Percentiles rank a stretch among this genome's conserved stretches.
These are phyloP conservation scores for Posidonia oceanica DNA, from an alignment of 116 monocot genomes.

Conservation along the genomic window DNA sequence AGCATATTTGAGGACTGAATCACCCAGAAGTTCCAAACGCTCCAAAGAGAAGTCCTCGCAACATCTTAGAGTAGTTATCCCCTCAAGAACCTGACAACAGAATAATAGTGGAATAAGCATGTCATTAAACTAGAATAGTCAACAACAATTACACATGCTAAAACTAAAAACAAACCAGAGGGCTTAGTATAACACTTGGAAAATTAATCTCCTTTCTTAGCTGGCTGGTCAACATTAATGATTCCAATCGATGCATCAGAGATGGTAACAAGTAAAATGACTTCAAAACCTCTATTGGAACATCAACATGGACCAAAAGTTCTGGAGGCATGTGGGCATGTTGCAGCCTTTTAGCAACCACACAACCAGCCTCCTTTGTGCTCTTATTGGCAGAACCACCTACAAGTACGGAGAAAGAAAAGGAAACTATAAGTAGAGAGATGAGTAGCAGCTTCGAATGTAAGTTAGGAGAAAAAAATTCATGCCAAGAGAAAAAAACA, in stretches of 20 bases:
- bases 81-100: constrained; percentile 73
- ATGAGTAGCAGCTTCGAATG: background rate
- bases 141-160: background rate
- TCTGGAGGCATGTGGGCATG: constrained; percentile 91
- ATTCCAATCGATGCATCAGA: constrained; percentile 84
- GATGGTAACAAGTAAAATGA: constrained; percentile 92
- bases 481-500: too few species aligned
- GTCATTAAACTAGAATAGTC: background rate
- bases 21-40: constrained; percentile 87
- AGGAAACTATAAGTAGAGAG: background rate
- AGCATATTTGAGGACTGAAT: constrained; percentile 91
- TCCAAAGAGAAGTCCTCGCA: constrained; percentile 84
- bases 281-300: constrained; percentile 57
- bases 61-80: constrained; percentile 80
- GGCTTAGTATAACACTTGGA: constrained; percentile 33
- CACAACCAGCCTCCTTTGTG: background rate
- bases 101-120: background rate
- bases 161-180: constrained; percentile 42
- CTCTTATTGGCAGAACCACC: background rate
- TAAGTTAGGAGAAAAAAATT: background rate
- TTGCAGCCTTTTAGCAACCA: constrained; percentile 19
- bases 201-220: constrained; percentile 55
- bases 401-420: background rate
- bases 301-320: constrained; percentile 59
- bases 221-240: constrained; percentile 80